Evolutionary conservation across 2,329 filamentous ascomycete species (phyloP), one percentile per base, ranked within the genome.

Genomic region (Metarhizium guizhouense): DNA sequence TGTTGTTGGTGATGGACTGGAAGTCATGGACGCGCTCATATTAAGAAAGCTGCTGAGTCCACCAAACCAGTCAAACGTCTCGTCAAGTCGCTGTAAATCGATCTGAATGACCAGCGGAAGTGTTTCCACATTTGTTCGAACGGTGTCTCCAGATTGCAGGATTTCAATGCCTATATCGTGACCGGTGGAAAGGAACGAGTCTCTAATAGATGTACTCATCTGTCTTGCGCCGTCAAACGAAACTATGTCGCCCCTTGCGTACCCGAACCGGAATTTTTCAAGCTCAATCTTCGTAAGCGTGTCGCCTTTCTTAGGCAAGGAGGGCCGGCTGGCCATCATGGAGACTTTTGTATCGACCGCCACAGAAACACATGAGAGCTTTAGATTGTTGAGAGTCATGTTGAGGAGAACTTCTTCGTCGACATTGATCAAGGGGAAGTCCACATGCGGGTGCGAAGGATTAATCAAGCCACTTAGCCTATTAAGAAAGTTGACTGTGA

Each of bases 41-140:
- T 94, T 95, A 47, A 99, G 75, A 53, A 99, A 87, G 61, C 91
- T 90, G 68, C 92, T 96, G 47, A 99, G 75, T 0, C 94, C 94
- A 40, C 94, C 94, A 70, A 96, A 92, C 78, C 89, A 90, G 55
- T 84, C 83, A 57, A 97, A 84, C 0, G 89, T 89, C 63, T 96
- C 91, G 62, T 97, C 94, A 25, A 97, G 73, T 55, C 83, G 82
- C 60, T 87, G 85, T 16, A 96, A 74, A 65, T 97, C 89, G 45
- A 97, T 72, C 56, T 85, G 81, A 10, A 96, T 68, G 57, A 86
- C 82, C 2, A 96, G 70, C 6, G 92, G 90, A 10, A 95, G 76
- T 0, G 91, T 95, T 53, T 84, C 82, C 14, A 96, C 68, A 36
- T 88, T 83, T 16, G 88, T 79, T 56, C 74, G 74, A 14, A 72